A percentile compares a stretch with the other conserved stretches of the same genome.
phyloP scores from a whole-genome alignment of 2,329 filamentous ascomycete species.

The Aspergillus piperis region DNA sequence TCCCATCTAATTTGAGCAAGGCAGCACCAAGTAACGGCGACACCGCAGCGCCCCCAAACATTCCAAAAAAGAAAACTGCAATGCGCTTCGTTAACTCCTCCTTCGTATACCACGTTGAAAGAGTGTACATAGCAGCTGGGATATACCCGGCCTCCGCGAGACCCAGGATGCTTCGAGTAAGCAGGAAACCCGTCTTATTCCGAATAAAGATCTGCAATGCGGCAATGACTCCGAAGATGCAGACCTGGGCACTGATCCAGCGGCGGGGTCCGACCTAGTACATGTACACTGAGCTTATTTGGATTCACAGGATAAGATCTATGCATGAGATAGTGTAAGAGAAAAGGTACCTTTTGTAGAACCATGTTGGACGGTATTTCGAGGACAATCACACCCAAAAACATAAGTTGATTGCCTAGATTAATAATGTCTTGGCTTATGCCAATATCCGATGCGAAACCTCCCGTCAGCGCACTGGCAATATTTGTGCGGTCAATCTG shows the following conservation, averaged over 20 bases:
- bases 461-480: conserved; percentile 53
- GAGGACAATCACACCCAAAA: conserved; percentile 52
- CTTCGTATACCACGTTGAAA: conserved; percentile 55
- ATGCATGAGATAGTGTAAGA: background rate
- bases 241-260: conserved; percentile 54
- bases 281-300: conserved; percentile 5
- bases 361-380: conserved; percentile 56
- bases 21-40: conserved; percentile 53
- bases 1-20: conserved; percentile 49
- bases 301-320: too few relatives aligned
- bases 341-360: conserved; percentile 19
- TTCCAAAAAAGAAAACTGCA: conserved; percentile 56
- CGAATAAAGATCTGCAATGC: conserved; percentile 49
- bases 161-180: conserved; percentile 49
- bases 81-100: conserved; percentile 51
- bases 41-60: conserved; percentile 55
- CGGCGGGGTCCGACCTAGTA: conserved; percentile 47
- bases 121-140: conserved; percentile 53
- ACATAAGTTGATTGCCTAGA: conserved; percentile 57
- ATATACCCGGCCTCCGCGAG: conserved; percentile 56
- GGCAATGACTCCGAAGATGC: conserved; percentile 52
- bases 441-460: conserved; percentile 47
- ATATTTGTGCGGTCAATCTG: conserved; percentile 58
- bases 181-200: conserved; percentile 49
- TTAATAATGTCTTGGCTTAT: conserved; percentile 54